Evolutionary conservation across 179 eudicot species (phyloP), one percentile per base, ranked within the genome.

Genomic region (Actinidia chinensis): DNA sequence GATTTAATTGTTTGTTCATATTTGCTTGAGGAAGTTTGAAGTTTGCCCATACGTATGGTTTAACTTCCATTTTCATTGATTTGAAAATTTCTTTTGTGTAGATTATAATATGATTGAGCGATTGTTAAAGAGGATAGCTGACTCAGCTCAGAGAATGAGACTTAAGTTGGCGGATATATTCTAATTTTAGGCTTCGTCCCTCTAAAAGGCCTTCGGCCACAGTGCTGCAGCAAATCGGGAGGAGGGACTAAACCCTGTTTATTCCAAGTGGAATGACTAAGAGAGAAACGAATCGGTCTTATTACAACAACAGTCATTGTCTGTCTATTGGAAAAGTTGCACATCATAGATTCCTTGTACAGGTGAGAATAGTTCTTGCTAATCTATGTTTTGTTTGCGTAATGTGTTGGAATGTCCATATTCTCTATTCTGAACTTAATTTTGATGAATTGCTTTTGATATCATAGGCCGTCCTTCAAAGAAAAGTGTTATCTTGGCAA

Each of bases 81-180:
- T 51, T 25, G 71, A 23, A 14, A 10, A 8, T 42, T 42, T 64
- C 79, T 80, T 70, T 69, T 76, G 43, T 18, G 71, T 79, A 96
- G 99, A 95, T 82, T 96, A 87, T 82, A 82, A 90, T 76, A 79
- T 94, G 93, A 91, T 96, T 71, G 98, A 96, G 87, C 97, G 92
- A 28, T 79, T 79, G 89, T 89, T 78, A 96, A 96, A 28, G 81
- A 88, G 97, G 85, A 88, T 91, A 20, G 96, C 99, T 63, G 99
- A 96, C 67, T 94, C 96, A 46, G 95, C 98, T 33, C 87, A 84
- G 81, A 85, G 99, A 85, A 83, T 14, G 84, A 93, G 93, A 68
- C 33, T 74, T 2, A 87, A 87, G 80, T 52, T 91, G 61, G 92
- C 51, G 92, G 83, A 5, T 59, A 5, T 59, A 63, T 82, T 81